A percentile compares a stretch with the other conserved stretches of the same genome.
These are phyloP conservation scores for Camelina sativa DNA, from an alignment of 345 rosid genomes.

Conservation along the genomic window DNA sequence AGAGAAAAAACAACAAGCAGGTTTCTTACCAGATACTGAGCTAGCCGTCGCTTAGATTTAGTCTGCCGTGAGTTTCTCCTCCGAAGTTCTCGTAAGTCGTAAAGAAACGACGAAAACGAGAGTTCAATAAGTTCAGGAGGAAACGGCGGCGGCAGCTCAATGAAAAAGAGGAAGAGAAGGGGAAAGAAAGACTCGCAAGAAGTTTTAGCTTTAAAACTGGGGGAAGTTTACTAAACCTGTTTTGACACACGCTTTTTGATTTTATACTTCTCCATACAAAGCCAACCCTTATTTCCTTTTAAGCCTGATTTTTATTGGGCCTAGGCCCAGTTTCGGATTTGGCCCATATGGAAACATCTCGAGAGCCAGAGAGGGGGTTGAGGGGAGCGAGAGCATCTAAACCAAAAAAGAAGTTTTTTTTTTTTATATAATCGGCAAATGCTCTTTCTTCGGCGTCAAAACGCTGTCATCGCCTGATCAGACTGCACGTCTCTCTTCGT, in stretches of 20 bases:
- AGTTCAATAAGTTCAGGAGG: conserved; percentile 35
- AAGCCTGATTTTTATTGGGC: not conserved
- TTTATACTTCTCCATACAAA: not conserved
- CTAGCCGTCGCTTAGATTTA: conserved; percentile 30
- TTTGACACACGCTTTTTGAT: not conserved
- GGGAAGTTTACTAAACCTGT: conserved; percentile 37
- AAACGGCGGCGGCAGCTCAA: conserved; percentile 46
- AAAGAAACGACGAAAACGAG: conserved; percentile 20
- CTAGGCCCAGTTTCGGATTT: not conserved
- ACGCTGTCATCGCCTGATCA: conserved; percentile 50
- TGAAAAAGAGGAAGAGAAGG: conserved; percentile 30
- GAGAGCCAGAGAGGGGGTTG: conserved; percentile 9
- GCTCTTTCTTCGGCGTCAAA: conserved; percentile 32
- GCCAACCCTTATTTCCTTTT: not conserved
- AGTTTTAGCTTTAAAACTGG: conserved; percentile 32
- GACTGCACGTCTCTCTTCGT: conserved; percentile 41
- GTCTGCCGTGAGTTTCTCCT: conserved; percentile 16
- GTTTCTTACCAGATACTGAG: conserved; percentile 33
- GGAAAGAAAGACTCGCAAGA: conserved; percentile 1
- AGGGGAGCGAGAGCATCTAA: conserved; percentile 17
- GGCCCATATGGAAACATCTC: conserved; percentile 24
- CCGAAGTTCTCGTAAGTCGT: conserved; percentile 14
- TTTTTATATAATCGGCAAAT: conserved; percentile 25
- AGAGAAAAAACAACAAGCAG: not conserved
- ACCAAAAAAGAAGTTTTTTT: conserved; percentile 4